phyloP scores from a whole-genome alignment of 805 yeast species.

The Saccharomyces jurei region DNA sequence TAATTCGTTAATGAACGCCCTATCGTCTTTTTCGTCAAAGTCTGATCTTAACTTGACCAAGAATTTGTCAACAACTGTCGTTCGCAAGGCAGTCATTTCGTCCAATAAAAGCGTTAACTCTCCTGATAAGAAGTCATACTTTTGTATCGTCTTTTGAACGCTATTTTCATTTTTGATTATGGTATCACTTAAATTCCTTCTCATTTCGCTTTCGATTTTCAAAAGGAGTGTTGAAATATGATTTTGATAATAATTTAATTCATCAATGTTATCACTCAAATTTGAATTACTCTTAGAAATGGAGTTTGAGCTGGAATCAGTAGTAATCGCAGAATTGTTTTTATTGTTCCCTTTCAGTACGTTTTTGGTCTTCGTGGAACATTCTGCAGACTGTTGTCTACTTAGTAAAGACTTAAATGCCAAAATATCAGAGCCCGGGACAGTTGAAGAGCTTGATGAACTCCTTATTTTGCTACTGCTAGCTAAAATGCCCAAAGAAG shows the following conservation, averaged over 20 bases:
- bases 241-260: constrained; percentile 16
- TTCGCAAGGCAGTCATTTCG: constrained; percentile 18
- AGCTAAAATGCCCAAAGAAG: neutral
- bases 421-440: neutral
- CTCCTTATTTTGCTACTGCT: neutral
- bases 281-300: neutral
- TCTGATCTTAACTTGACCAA: constrained; percentile 23
- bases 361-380: neutral
- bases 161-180: constrained; percentile 24
- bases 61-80: constrained; percentile 23
- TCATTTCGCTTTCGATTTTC: constrained; percentile 21
- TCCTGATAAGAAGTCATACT: constrained; percentile 18
- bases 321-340: neutral
- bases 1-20: constrained; percentile 21
- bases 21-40: constrained; percentile 20
- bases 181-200: constrained; percentile 15
- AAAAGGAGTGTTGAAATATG: constrained; percentile 19
- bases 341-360: neutral
- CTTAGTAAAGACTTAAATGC: neutral
- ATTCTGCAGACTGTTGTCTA: neutral
- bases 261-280: constrained; percentile 4
- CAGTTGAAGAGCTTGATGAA: neutral
- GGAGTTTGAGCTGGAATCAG: neutral
- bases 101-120: constrained; percentile 25
- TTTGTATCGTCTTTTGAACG: constrained; percentile 23